phyloP scores from a whole-genome alignment of 768 basidiomycete species.

The Pulveroboletus sp. region DNA sequence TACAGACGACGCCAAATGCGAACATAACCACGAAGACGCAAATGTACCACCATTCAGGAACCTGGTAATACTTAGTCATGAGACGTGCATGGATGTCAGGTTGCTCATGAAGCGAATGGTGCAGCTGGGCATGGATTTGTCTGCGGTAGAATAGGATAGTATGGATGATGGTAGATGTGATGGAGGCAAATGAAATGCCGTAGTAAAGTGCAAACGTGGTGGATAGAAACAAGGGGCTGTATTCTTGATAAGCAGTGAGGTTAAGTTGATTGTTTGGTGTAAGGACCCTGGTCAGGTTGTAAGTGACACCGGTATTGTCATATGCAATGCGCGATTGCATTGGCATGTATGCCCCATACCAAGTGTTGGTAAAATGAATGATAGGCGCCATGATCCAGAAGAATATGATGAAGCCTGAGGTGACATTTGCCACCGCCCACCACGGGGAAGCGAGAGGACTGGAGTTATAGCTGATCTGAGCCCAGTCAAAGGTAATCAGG shows the following conservation, averaged over 20 bases:
- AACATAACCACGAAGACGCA: too few species aligned
- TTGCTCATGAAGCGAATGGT: constrained; percentile 47
- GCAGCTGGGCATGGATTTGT: constrained; percentile 50
- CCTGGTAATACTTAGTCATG: constrained; percentile 49
- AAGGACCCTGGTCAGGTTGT: constrained; percentile 39
- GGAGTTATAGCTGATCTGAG: too few species aligned
- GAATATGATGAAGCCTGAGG: constrained; percentile 34
- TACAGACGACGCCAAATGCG: too few species aligned
- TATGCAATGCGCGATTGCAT: constrained; percentile 40
- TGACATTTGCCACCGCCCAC: constrained; percentile 39
- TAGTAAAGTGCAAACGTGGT: constrained; percentile 56
- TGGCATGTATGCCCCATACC: constrained; percentile 36
- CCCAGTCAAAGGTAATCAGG: too few species aligned
- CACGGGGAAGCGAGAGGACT: constrained; percentile 33
- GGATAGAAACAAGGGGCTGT: constrained; percentile 38
- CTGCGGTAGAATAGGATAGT: constrained; percentile 52
- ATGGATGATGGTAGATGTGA: constrained; percentile 39
- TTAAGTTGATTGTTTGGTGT: constrained; percentile 31
- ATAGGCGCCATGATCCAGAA: constrained; percentile 30
- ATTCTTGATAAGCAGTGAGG: constrained; percentile 31
- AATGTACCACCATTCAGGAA: too few species aligned
- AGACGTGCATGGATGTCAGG: constrained; percentile 60
- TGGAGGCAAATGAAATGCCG: constrained; percentile 39
- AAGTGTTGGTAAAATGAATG: constrained; percentile 36
- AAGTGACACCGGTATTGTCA: constrained; percentile 38